Evolutionary conservation across 345 rosid genomes (phyloP).

Genomic region (Firmiana major): DNA sequence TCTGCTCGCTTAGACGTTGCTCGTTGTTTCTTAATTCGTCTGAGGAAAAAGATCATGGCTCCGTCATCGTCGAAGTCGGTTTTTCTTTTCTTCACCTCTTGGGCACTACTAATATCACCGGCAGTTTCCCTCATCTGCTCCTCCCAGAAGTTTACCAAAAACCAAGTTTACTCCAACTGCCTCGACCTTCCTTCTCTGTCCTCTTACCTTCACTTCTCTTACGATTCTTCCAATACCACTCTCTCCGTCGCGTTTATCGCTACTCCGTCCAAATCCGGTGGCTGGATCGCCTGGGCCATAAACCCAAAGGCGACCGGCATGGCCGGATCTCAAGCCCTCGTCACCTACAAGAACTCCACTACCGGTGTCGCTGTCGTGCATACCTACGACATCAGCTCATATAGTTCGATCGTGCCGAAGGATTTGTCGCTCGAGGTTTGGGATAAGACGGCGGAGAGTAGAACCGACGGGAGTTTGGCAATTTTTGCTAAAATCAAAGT

Average conservation of each 20-base stretch:
- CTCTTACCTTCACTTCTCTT: constrained; percentile 74
- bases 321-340: constrained; percentile 62
- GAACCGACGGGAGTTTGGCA: constrained; percentile 32
- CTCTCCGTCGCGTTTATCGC: constrained; percentile 72
- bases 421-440: constrained; percentile 60
- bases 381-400: constrained; percentile 40
- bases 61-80: not conserved
- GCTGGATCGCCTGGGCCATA: constrained; percentile 81
- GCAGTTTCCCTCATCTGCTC: constrained; percentile 53
- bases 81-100: constrained; percentile 10
- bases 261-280: constrained; percentile 38
- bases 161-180: constrained; percentile 49
- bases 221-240: constrained; percentile 51
- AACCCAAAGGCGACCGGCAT: constrained; percentile 64
- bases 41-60: not conserved
- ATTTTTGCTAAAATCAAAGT: constrained; percentile 65
- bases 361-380: constrained; percentile 38
- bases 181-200: constrained; percentile 62
- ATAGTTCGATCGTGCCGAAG: constrained; percentile 19
- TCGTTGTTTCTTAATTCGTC: not conserved
- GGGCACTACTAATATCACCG: constrained; percentile 33
- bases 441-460: constrained; percentile 56
- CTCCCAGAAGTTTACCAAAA: constrained; percentile 45
- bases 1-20: not conserved
- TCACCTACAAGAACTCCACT: constrained; percentile 37